Evolutionary conservation across 805 yeast genomes (phyloP).

Genomic region (Lipomyces orientalis): DNA sequence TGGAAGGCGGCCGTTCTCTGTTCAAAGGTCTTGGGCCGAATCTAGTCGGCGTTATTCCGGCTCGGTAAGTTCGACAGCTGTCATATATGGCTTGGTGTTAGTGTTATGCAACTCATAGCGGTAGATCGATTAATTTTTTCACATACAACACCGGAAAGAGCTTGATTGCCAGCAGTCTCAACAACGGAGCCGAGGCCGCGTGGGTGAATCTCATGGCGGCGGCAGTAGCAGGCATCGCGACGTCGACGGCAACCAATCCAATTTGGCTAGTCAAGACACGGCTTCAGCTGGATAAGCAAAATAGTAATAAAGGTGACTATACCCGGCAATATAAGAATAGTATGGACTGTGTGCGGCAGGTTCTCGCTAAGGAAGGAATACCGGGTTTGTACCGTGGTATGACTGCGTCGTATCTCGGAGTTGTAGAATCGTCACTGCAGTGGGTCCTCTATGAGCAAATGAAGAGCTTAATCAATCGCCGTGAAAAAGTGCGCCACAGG

Average conservation of each 20-base stretch:
- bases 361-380: conserved; percentile 77
- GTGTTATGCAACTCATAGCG: not conserved
- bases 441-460: conserved; percentile 97
- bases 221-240: conserved; percentile 87
- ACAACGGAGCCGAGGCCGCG: conserved; percentile 77
- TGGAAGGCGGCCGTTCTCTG: conserved; percentile 84
- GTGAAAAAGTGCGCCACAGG: conserved; percentile 47
- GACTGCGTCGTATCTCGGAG: conserved; percentile 92
- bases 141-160: conserved; percentile 95
- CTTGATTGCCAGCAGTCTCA: conserved; percentile 65
- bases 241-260: conserved; percentile 96
- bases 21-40: conserved; percentile 97
- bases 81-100: not conserved
- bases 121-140: conserved; percentile 88
- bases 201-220: conserved; percentile 88
- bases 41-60: conserved; percentile 96
- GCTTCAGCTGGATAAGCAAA: conserved; percentile 82
- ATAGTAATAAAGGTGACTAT: conserved; percentile 46
- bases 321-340: conserved; percentile 75
- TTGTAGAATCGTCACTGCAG: conserved; percentile 88
- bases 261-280: conserved; percentile 97
- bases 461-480: conserved; percentile 68
- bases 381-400: conserved; percentile 85
- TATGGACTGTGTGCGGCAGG: conserved; percentile 77
- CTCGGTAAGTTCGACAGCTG: conserved; percentile 47